Evolutionary conservation across 768 basidiomycete species (phyloP).

Genomic region (Clathrus columnatus): DNA sequence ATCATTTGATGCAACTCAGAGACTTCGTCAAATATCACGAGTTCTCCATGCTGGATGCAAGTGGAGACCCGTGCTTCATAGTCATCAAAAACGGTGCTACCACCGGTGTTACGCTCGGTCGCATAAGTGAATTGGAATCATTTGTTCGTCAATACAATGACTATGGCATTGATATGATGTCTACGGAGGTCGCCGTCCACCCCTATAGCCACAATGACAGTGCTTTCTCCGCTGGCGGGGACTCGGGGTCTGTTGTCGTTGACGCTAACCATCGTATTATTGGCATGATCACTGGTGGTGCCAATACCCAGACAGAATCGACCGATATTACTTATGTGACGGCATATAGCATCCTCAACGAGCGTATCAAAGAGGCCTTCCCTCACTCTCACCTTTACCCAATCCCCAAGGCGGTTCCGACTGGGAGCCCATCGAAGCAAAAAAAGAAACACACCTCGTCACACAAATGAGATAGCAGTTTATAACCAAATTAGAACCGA

Average conservation of each 20-base stretch:
- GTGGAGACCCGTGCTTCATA: constrained; percentile 11
- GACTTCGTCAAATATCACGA: constrained; percentile 11
- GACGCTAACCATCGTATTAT: constrained; percentile 22
- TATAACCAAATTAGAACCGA: too few species aligned
- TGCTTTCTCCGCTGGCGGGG: constrained; percentile 23
- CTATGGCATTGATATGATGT: constrained; percentile 12
- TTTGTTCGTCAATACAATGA: constrained; percentile 16
- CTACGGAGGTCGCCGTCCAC: constrained; percentile 20
- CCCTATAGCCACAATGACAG: constrained; percentile 17
- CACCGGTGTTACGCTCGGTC: constrained; percentile 16
- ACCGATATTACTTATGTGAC: constrained; percentile 26
- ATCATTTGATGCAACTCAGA: constrained; percentile 10
- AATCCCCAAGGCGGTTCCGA: too few species aligned
- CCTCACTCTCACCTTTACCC: constrained; percentile 27
- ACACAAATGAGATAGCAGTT: too few species aligned
- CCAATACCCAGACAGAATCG: constrained; percentile 16
- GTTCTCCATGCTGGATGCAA: constrained; percentile 12
- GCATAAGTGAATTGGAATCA: constrained; percentile 14
- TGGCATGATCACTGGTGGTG: constrained; percentile 24
- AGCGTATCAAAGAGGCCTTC: constrained; percentile 25
- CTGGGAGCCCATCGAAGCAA: too few species aligned
- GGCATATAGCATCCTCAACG: constrained; percentile 23
- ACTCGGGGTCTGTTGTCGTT: constrained; percentile 25
- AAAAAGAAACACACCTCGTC: too few species aligned
- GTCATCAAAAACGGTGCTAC: constrained; percentile 15